These are phyloP conservation scores for Tylopilus sp. DNA, from an alignment of 1,284 basidiomycete genomes.

Conservation along the genomic window DNA sequence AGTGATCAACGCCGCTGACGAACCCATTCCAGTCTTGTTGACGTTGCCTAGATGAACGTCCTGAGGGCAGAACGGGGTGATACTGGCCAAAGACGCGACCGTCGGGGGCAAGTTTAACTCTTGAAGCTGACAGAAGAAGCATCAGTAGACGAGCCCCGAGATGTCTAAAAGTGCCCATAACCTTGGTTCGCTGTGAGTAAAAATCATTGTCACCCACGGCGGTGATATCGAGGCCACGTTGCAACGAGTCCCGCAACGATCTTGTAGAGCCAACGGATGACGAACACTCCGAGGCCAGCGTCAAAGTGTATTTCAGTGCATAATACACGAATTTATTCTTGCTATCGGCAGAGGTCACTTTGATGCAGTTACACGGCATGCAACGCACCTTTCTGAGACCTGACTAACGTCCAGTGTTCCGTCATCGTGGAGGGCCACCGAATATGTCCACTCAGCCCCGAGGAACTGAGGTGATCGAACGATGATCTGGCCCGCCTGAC, in stretches of 20 bases:
- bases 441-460: constrained; percentile 76
- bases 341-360: constrained; percentile 16
- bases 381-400: constrained; percentile 42
- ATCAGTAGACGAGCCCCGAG: constrained; percentile 11
- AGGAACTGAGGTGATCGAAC: constrained; percentile 92
- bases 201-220: constrained; percentile 97
- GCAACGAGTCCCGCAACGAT: constrained; percentile 45
- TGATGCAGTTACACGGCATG: background rate
- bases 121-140: constrained; percentile 50
- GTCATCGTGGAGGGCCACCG: constrained; percentile 43
- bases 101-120: constrained; percentile 57
- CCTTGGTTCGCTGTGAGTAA: constrained; percentile 90
- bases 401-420: constrained; percentile 44
- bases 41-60: constrained; percentile 71
- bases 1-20: constrained; percentile 95
- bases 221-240: constrained; percentile 63
- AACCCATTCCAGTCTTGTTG: constrained; percentile 98
- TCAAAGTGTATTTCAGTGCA: constrained; percentile 75
- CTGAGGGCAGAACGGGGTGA: constrained; percentile 75
- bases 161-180: constrained; percentile 27
- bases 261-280: constrained; percentile 50
- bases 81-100: constrained; percentile 55
- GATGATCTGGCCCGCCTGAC: constrained; percentile 45
- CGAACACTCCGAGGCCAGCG: constrained; percentile 51
- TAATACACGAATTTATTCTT: constrained; percentile 92